Conservation (phyloP, 1,284 basidiomycete genomes). For the Gastroboletus turbinatus region DNA sequence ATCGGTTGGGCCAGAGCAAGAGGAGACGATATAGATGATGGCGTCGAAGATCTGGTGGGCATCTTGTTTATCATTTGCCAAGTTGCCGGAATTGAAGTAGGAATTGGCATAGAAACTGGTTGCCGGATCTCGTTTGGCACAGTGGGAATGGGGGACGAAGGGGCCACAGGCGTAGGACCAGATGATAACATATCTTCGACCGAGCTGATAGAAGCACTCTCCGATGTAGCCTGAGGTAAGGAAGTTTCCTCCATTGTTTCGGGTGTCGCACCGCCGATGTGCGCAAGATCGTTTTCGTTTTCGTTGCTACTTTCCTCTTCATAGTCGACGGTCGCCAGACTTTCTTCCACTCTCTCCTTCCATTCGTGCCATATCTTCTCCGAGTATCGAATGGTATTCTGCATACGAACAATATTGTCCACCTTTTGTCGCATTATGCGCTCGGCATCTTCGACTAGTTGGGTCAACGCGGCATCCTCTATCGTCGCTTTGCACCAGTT, state of each 20-base stretch:
- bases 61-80: constrained; percentile 52
- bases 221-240: constrained; percentile 35
- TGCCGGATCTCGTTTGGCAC: constrained; percentile 31
- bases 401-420: constrained; percentile 93
- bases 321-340: constrained; percentile 56
- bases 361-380: constrained; percentile 98
- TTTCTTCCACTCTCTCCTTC: constrained; percentile 83
- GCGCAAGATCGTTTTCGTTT: constrained; percentile 26
- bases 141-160: constrained; percentile 55
- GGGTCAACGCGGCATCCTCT: constrained; percentile 82
- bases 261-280: constrained; percentile 39
- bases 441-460: constrained; percentile 85
- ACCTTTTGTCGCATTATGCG: constrained; percentile 90
- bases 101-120: constrained; percentile 25
- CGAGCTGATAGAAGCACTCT: constrained; percentile 39
- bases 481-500: constrained; percentile 83
- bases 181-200: constrained; percentile 43
- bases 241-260: constrained; percentile 13
- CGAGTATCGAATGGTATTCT: constrained; percentile 96
- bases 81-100: constrained; percentile 32
- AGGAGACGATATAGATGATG: constrained; percentile 81
- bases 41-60: constrained; percentile 78
- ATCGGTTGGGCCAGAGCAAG: constrained; percentile 79
- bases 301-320: constrained; percentile 42
- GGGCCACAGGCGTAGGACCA: constrained; percentile 69